Evolutionary conservation across 176 grass and related monocot species (phyloP).

Genomic region (Oryza rufipogon): DNA sequence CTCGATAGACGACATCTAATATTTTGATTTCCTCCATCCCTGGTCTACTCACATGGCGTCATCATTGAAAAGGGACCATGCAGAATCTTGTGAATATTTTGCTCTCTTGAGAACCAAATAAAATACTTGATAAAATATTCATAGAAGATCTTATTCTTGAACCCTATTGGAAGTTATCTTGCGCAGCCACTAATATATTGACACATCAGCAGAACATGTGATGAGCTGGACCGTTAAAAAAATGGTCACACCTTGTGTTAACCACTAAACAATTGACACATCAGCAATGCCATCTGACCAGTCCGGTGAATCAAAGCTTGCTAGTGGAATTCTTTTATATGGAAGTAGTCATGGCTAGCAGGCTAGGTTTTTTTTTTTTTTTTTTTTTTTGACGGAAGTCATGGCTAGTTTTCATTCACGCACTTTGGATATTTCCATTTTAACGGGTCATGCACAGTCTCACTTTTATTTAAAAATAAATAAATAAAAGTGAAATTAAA

Average conservation of each 20-base stretch:
- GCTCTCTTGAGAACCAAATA: neutral
- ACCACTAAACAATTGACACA: conserved; percentile 37
- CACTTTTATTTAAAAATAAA: neutral
- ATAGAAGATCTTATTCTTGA: conserved; percentile 16
- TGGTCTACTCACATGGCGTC: neutral
- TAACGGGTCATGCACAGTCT: neutral
- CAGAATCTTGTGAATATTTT: conserved; percentile 7
- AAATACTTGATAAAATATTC: conserved; percentile 9
- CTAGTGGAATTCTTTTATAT: neutral
- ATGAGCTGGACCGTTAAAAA: conserved; percentile 24
- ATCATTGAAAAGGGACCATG: conserved; percentile 6
- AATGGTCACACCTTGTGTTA: neutral
- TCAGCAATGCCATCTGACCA: neutral
- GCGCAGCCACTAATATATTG: conserved; percentile 35
- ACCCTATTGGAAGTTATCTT: conserved; percentile 15
- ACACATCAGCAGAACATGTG: conserved; percentile 34
- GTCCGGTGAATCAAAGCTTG: neutral
- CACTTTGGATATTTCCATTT: neutral
- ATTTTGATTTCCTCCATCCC: neutral
- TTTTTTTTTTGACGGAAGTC: no score
- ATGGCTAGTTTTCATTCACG: neutral
- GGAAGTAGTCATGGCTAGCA: neutral
- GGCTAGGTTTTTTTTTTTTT: no score
- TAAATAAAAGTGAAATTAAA: neutral
- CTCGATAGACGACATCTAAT: neutral